Base-by-base conservation (phyloP, 179 eudicot genomes). In the Camellia oleifera region DNA sequence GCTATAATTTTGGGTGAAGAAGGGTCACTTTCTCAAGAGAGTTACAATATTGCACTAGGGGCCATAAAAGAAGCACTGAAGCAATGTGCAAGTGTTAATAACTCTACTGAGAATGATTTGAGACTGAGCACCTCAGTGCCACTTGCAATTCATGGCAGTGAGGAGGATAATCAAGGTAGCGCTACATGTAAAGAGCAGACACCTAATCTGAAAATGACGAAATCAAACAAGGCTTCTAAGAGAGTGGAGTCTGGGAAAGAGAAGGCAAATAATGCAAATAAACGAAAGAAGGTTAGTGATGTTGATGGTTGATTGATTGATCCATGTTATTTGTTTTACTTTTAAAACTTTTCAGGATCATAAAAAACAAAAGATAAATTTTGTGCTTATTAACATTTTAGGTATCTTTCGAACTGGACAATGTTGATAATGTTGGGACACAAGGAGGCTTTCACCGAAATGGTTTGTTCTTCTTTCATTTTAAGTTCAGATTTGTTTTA, bases 1-100 rank as follows among this genome's bases (percentile, higher is more conserved):
- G 92, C 92, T 50, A 90, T 91, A 83, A 86, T 83, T 76, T 85
- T 91, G 87, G 85, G 92, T 77, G 92, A 89, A 82, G 92, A 88
- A 70, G 94, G 94, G 40, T 90, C 94, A 12, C 66, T 91, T 73
- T 89, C 92, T 62, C 88, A 88, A 85, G 92, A 88, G 78, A 91
- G 88, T 79, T 91, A 88, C 66, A 76, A 68, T 57, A 66, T 87
- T 53, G 86, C 92, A 60, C 74, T 90, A 57, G 26, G 18, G 67
- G 86, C 91, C 52, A 82, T 89, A 68, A 86, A 81, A 88, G 84
- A 86, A 84, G 90, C 90, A 58, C 75, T 89, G 62, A 88, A 80
- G 83, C 90, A 84, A 75, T 89, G 92, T 76, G 73, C 72, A 75
- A 58, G 75, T 82, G 80, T 82, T 20, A 87, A 82, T 57, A 79